Conservation (phyloP, 371 early-diverging fungal genomes). For the Umbelopsis sp. region DNA sequence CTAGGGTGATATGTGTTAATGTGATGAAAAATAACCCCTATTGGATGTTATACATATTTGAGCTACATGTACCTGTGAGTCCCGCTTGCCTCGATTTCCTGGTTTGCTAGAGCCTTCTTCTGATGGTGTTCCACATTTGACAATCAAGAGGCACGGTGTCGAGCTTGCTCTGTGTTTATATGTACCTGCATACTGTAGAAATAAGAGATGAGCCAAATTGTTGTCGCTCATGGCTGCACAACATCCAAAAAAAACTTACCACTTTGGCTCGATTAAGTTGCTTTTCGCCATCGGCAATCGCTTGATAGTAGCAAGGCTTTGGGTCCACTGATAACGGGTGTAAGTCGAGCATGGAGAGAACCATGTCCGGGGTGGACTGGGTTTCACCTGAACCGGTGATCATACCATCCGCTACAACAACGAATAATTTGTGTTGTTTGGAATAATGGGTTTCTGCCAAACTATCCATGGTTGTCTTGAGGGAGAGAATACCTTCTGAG, state of each 20-base stretch:
- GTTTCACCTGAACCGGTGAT: slow-evolving; percentile 59
- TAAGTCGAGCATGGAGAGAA: slow-evolving; percentile 58
- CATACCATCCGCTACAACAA: slow-evolving; percentile 57
- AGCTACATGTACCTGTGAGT: slow-evolving; percentile 83
- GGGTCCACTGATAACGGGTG: slow-evolving; percentile 40
- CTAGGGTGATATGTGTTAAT: slow-evolving; percentile 28
- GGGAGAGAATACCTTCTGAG: slow-evolving; percentile 77
- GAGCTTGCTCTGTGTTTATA: slow-evolving; percentile 55
- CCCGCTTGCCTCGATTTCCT: slow-evolving; percentile 98
- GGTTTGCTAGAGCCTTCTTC: slow-evolving; percentile 66
- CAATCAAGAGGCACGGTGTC: slow-evolving; percentile 57
- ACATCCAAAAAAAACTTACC: slow-evolving; percentile 23
- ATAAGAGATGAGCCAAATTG: slow-evolving; percentile 25
- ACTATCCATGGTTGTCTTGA: slow-evolving; percentile 83
- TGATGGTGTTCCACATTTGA: slow-evolving; percentile 60
- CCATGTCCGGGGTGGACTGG: slow-evolving; percentile 65
- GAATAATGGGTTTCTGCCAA: slow-evolving; percentile 72
- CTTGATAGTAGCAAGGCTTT: slow-evolving; percentile 69
- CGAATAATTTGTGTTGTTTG: slow-evolving; percentile 53
- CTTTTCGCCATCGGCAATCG: slow-evolving; percentile 83
- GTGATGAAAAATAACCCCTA: not conserved
- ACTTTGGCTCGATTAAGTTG: slow-evolving; percentile 87
- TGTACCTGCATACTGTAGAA: slow-evolving; percentile 66
- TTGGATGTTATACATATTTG: not conserved
- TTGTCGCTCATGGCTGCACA: not conserved